Percentiles rank a stretch among this genome's conserved stretches.
phyloP scores from a whole-genome alignment of 2,329 filamentous ascomycete species.

The Diaporthe caulivora region DNA sequence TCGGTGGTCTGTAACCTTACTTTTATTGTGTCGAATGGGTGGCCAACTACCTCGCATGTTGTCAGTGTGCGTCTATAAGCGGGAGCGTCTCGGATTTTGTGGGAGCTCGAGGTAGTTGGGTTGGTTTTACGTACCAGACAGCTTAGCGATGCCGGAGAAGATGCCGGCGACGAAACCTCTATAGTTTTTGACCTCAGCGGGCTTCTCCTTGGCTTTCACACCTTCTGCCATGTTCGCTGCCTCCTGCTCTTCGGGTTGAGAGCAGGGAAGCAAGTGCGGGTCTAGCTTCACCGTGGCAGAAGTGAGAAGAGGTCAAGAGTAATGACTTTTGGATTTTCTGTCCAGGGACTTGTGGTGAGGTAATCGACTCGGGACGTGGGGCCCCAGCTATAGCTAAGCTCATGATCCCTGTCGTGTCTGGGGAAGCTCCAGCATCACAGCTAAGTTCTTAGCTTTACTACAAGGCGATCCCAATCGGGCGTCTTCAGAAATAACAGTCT shows the following conservation, averaged over 20 bases:
- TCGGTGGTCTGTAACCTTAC: constrained; percentile 92
- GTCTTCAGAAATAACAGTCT: background rate
- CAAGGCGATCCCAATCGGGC: background rate
- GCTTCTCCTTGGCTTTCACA: constrained; percentile 48
- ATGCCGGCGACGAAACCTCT: constrained; percentile 98
- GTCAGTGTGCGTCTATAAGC: background rate
- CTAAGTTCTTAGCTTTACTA: background rate
- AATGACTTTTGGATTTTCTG: constrained; percentile 9
- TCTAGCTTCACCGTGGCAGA: background rate
- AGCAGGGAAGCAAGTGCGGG: background rate
- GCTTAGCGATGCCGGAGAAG: constrained; percentile 92
- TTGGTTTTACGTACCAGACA: constrained; percentile 72
- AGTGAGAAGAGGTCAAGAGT: background rate
- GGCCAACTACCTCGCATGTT: constrained; percentile 61
- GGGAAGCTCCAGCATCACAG: background rate
- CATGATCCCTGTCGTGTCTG: constrained; percentile 11
- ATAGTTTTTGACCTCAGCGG: constrained; percentile 71
- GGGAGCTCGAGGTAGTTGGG: no score
- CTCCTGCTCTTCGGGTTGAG: constrained; percentile 18
- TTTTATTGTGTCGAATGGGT: constrained; percentile 95
- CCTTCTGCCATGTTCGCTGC: constrained; percentile 33
- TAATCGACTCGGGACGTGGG: constrained; percentile 32
- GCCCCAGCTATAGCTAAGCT: background rate
- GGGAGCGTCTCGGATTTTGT: background rate
- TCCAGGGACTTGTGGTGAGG: constrained; percentile 29